Evolutionary conservation across 176 grass and related monocot species (phyloP).

Genomic region (Puya raimondii): DNA sequence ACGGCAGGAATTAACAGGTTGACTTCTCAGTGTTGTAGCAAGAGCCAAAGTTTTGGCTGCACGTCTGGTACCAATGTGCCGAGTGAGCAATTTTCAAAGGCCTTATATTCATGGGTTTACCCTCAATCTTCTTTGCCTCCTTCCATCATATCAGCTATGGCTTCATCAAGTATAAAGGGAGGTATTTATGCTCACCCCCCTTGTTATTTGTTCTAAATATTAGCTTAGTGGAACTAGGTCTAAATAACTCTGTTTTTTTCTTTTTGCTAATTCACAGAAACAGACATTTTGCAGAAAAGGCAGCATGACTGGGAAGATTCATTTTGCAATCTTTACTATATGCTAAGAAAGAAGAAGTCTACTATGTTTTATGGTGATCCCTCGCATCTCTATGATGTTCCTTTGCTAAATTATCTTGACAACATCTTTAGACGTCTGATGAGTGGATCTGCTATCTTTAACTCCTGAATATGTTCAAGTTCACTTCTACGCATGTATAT

Average conservation of each 20-base stretch:
- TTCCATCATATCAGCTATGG: slow-evolving; percentile 55
- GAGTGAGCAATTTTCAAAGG: slow-evolving; percentile 51
- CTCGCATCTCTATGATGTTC: background rate
- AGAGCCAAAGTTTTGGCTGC: slow-evolving; percentile 28
- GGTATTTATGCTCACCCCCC: slow-evolving; percentile 31
- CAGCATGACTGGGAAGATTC: slow-evolving; percentile 82
- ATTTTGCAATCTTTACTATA: slow-evolving; percentile 73
- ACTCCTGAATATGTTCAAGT: background rate
- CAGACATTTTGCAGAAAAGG: slow-evolving; percentile 58
- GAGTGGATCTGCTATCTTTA: background rate
- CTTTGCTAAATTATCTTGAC: slow-evolving; percentile 11
- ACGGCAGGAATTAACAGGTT: slow-evolving; percentile 22
- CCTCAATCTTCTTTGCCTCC: slow-evolving; percentile 58
- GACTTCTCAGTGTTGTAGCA: slow-evolving; percentile 27
- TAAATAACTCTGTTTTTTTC: slow-evolving; percentile 16
- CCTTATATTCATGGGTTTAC: slow-evolving; percentile 81
- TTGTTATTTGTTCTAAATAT: background rate
- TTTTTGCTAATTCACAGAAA: slow-evolving; percentile 32
- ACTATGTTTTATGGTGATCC: slow-evolving; percentile 91
- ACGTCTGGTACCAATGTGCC: slow-evolving; percentile 11
- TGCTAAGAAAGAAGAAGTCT: slow-evolving; percentile 71
- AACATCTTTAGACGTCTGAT: background rate
- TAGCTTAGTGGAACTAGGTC: background rate
- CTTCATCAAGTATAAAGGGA: slow-evolving; percentile 55
- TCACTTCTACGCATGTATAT: background rate